Evolutionary conservation across 202 grass and related monocot genomes (phyloP).

Genomic region (Setaria viridis): DNA sequence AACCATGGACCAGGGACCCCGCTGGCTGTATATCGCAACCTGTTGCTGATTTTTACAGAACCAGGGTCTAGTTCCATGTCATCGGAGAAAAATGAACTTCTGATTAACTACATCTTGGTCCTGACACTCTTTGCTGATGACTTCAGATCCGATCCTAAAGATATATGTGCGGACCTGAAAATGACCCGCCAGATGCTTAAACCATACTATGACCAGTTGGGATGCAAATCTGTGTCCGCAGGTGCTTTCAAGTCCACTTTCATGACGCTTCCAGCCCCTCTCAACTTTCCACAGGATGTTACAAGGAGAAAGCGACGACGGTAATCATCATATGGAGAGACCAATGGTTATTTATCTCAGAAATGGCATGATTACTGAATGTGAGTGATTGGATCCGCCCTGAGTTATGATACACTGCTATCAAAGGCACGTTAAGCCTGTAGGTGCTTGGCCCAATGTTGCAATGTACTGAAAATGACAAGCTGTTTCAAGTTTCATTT

Average conservation of each 20-base stretch:
- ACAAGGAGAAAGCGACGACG: slow-evolving; percentile 28
- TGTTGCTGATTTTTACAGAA: slow-evolving; percentile 65
- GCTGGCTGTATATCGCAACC: slow-evolving; percentile 55
- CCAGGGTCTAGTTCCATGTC: slow-evolving; percentile 56
- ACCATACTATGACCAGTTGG: slow-evolving; percentile 78
- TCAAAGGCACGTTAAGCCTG: neutral
- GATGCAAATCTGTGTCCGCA: slow-evolving; percentile 53
- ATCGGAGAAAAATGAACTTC: slow-evolving; percentile 74
- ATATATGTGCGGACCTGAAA: slow-evolving; percentile 86
- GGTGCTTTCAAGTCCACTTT: slow-evolving; percentile 22
- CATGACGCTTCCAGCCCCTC: slow-evolving; percentile 68
- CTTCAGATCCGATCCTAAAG: slow-evolving; percentile 60
- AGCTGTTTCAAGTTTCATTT: neutral
- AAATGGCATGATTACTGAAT: neutral
- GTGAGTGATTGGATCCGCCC: neutral
- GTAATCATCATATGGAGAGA: neutral
- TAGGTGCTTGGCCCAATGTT: neutral
- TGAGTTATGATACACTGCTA: neutral
- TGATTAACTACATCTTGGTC: slow-evolving; percentile 88
- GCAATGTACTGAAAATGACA: slow-evolving; percentile 25
- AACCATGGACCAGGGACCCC: slow-evolving; percentile 52
- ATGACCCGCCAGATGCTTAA: slow-evolving; percentile 61
- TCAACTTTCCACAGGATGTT: slow-evolving; percentile 57
- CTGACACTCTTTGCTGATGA: slow-evolving; percentile 83
- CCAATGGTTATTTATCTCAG: neutral